These are phyloP conservation scores for Apiospora pterosperma DNA, from an alignment of 2,329 filamentous ascomycete genomes.

Conservation along the genomic window DNA sequence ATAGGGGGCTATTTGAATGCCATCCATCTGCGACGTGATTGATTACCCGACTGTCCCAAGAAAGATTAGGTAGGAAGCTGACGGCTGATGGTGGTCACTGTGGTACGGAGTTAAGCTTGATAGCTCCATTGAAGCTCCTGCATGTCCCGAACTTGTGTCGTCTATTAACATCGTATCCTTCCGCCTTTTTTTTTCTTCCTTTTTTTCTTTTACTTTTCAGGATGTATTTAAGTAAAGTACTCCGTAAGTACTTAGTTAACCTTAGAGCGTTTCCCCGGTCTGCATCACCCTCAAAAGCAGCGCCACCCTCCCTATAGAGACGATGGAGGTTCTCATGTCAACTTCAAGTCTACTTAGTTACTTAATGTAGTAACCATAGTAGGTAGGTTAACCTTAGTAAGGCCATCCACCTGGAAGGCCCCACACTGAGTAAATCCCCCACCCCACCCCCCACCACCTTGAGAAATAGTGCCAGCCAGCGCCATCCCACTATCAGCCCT, in stretches of 20 bases:
- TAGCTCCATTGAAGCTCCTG: background rate
- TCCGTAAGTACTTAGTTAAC: too few relatives aligned
- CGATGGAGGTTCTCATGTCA: too few relatives aligned
- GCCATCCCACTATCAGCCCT: conserved; percentile 1
- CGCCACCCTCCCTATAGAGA: too few relatives aligned
- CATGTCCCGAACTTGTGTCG: background rate
- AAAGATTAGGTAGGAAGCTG: background rate
- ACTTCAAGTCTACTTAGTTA: too few relatives aligned
- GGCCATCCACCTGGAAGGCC: background rate
- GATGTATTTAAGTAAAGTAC: too few relatives aligned
- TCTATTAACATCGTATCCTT: background rate
- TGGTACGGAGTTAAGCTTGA: background rate
- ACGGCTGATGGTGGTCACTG: background rate
- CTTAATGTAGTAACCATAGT: too few relatives aligned
- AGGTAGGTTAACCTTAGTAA: too few relatives aligned
- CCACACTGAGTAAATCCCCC: background rate
- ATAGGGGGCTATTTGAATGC: background rate
- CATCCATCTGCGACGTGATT: conserved; percentile 2
- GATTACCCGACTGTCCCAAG: background rate
- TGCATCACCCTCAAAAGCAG: too few relatives aligned
- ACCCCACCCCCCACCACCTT: background rate
- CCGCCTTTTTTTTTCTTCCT: too few relatives aligned
- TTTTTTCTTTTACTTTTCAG: too few relatives aligned
- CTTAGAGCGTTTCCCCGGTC: too few relatives aligned
- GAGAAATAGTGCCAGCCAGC: background rate